Evolutionary conservation across 1,139 yeast genomes (phyloP).

Genomic region (Sugiyamaella neomexicana): DNA sequence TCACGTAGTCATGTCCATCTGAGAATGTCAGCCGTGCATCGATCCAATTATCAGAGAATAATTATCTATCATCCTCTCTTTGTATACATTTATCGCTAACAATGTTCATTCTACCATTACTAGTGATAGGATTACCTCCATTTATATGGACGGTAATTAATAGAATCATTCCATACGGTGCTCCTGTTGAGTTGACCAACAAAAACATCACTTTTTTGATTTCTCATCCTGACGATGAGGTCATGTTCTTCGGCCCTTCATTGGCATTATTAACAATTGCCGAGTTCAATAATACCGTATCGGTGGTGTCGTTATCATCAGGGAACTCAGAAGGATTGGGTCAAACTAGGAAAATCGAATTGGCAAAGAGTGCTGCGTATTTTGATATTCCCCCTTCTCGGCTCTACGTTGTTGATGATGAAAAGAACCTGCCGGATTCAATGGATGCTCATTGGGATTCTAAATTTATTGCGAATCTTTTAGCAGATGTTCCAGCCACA

Average conservation of each 20-base stretch:
- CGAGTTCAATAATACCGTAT: conserved; percentile 50
- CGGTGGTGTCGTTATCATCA: conserved; percentile 68
- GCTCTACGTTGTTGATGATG: conserved; percentile 51
- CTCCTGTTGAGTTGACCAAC: conserved; percentile 27
- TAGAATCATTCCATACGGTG: conserved; percentile 19
- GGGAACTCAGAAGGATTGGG: conserved; percentile 84
- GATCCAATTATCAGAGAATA: not conserved
- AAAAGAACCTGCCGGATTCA: conserved; percentile 57
- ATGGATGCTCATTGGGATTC: conserved; percentile 70
- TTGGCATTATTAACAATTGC: conserved; percentile 47
- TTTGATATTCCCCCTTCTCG: conserved; percentile 42
- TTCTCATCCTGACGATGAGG: conserved; percentile 98
- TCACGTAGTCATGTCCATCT: too few species aligned
- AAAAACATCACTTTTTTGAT: conserved; percentile 51
- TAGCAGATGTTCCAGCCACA: conserved; percentile 31
- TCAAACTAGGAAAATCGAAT: conserved; percentile 56
- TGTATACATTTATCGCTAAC: not conserved
- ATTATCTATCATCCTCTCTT: too few species aligned
- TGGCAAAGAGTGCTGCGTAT: conserved; percentile 62
- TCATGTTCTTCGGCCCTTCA: conserved; percentile 93
- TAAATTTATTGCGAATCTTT: conserved; percentile 43
- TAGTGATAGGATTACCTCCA: conserved; percentile 15
- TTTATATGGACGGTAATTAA: conserved; percentile 16
- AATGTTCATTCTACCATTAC: conserved; percentile 15
- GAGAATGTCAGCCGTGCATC: not conserved